Percentiles rank a stretch among this genome's conserved stretches.
phyloP scores from a whole-genome alignment of 768 basidiomycete species.

The Podaxis pistillaris region DNA sequence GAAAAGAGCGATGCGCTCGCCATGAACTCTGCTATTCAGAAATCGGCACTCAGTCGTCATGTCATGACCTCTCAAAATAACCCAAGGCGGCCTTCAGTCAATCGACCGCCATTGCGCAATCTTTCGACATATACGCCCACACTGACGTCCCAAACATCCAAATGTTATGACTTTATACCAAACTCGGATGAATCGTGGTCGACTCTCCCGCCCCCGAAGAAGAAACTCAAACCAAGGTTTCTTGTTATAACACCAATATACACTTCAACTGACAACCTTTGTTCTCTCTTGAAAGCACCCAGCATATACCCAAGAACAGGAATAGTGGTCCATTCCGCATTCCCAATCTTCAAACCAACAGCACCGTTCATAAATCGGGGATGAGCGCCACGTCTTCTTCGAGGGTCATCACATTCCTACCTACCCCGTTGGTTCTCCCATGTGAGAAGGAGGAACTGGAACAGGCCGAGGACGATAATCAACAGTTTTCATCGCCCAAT shows the following conservation, averaged over 20 bases:
- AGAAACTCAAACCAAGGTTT: conserved; percentile 14
- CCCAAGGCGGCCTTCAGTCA: too few relatives aligned
- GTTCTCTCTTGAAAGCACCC: background rate
- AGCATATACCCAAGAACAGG: background rate
- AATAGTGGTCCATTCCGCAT: conserved; percentile 7
- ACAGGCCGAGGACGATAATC: background rate
- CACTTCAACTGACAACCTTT: background rate
- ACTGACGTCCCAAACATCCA: background rate
- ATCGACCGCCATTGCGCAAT: background rate
- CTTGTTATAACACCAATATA: background rate
- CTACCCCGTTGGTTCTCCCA: background rate
- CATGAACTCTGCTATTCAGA: background rate
- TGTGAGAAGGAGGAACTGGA: too few relatives aligned
- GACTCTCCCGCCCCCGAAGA: conserved; percentile 9
- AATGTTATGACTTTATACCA: background rate
- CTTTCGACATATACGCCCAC: background rate
- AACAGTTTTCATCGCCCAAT: background rate
- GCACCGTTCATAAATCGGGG: background rate
- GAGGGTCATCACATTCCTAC: conserved; percentile 10
- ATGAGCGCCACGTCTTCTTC: conserved; percentile 1
- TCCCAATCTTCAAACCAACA: background rate
- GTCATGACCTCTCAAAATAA: background rate
- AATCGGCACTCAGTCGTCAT: background rate
- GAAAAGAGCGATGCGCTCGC: background rate
- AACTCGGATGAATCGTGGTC: conserved; percentile 9